A percentile compares a stretch with the other conserved stretches of the same genome.
Conservation (phyloP, 2,329 filamentous ascomycete species). For the Myriangium duriaei region DNA sequence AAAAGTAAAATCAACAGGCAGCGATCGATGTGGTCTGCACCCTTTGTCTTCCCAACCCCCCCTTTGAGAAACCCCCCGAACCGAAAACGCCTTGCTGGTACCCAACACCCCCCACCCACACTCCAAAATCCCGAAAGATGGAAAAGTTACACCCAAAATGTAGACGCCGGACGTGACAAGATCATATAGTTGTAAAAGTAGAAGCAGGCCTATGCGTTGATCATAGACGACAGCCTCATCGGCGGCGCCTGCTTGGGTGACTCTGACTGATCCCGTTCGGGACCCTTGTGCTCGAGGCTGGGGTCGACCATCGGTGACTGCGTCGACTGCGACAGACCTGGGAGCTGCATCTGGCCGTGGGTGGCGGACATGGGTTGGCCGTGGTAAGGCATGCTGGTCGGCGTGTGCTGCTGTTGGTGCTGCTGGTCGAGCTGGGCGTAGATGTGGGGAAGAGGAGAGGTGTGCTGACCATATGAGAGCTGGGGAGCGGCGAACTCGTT, state of each 20-base stretch:
- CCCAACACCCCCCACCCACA: neutral
- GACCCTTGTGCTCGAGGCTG: slow-evolving; percentile 9
- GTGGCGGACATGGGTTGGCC: slow-evolving; percentile 10
- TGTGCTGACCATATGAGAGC: slow-evolving; percentile 13
- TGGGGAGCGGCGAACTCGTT: slow-evolving; percentile 12
- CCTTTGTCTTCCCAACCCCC: neutral
- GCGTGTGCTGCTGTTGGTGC: slow-evolving; percentile 13
- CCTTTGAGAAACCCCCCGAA: slow-evolving; percentile 1
- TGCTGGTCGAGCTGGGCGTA: slow-evolving; percentile 18
- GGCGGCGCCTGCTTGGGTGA: slow-evolving; percentile 27
- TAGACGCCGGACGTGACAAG: neutral
- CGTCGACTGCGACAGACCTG: slow-evolving; percentile 15
- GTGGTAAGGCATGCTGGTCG: slow-evolving; percentile 12
- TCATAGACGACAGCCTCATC: slow-evolving; percentile 27
- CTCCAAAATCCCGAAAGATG: slow-evolving; percentile 5
- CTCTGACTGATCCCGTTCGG: slow-evolving; percentile 16
- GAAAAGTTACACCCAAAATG: slow-evolving; percentile 2
- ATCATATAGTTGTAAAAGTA: slow-evolving; percentile 12
- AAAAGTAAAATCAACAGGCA: slow-evolving; percentile 8
- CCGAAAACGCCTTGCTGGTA: neutral
- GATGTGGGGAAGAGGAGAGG: slow-evolving; percentile 13
- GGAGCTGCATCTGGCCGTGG: slow-evolving; percentile 12
- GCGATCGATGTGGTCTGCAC: slow-evolving; percentile 5
- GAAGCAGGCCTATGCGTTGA: slow-evolving; percentile 13
- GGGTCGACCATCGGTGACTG: slow-evolving; percentile 1